Evolutionary conservation across 139 green algal genomes (phyloP).

Genomic region (Tetraselmis striata): DNA sequence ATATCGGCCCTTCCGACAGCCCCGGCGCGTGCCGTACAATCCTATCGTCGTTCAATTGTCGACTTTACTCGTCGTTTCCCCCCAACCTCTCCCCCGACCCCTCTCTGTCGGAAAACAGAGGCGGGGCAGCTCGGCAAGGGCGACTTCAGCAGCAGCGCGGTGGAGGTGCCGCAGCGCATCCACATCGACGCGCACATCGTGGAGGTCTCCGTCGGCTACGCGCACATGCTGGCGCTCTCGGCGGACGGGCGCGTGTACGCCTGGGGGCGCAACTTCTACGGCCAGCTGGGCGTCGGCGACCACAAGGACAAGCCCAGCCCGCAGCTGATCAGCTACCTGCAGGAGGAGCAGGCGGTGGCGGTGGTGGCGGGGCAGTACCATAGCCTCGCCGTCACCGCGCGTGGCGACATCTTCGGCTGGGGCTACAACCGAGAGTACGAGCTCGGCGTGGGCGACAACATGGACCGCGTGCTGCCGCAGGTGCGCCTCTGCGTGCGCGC

Average conservation of each 20-base stretch:
- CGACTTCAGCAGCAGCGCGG: constrained; percentile 9
- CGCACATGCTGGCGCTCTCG: constrained; percentile 44
- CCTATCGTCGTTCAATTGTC: too few relatives aligned
- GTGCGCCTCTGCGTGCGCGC: neutral
- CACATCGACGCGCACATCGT: neutral
- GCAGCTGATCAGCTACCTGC: constrained; percentile 16
- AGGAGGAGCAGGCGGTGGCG: constrained; percentile 12
- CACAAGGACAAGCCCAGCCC: constrained; percentile 22
- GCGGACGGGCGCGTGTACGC: constrained; percentile 40
- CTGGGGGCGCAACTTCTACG: constrained; percentile 51
- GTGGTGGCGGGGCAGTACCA: constrained; percentile 17
- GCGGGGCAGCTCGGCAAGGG: constrained; percentile 19
- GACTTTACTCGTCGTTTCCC: too few relatives aligned
- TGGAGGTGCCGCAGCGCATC: constrained; percentile 15
- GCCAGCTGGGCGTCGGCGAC: constrained; percentile 37
- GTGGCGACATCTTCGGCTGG: constrained; percentile 1
- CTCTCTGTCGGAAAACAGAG: too few relatives aligned
- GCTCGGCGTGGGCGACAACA: constrained; percentile 19
- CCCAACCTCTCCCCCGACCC: too few relatives aligned
- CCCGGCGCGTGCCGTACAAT: too few relatives aligned
- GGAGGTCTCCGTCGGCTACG: constrained; percentile 23
- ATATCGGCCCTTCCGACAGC: too few relatives aligned
- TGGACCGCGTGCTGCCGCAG: constrained; percentile 24
- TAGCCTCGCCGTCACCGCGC: constrained; percentile 1
- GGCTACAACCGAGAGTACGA: constrained; percentile 18